These are phyloP conservation scores for Aspergillus bombycis DNA, from an alignment of 2,329 filamentous ascomycete genomes.

Conservation along the genomic window DNA sequence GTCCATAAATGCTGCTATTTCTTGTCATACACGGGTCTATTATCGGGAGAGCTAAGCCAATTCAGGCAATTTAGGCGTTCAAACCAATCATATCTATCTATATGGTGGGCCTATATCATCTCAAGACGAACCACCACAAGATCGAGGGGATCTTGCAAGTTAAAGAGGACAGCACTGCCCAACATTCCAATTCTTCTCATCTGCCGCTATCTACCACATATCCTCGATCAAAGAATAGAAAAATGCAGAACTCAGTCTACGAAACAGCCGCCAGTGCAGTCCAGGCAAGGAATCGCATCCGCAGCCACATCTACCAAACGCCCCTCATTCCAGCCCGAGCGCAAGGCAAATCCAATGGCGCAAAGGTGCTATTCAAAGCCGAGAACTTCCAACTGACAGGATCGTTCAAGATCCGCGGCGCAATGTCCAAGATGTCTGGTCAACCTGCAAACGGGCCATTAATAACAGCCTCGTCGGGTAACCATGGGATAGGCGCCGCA, in stretches of 20 bases:
- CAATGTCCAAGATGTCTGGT: conserved; percentile 2
- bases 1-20: neutral
- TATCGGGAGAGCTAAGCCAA: neutral
- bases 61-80: neutral
- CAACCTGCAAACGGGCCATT: neutral
- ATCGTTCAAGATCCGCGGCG: conserved; percentile 7
- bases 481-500: neutral
- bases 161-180: neutral
- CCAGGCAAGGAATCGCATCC: conserved; percentile 6
- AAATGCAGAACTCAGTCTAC: neutral
- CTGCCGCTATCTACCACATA: neutral
- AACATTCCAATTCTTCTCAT: neutral
- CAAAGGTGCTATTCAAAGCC: conserved; percentile 1
- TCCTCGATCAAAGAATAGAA: neutral
- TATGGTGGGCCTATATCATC: neutral
- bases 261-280: neutral
- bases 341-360: neutral
- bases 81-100: neutral
- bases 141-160: neutral
- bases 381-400: conserved; percentile 8
- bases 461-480: neutral
- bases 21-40: neutral
- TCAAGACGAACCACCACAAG: too few relatives aligned
- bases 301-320: conserved; percentile 8
- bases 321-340: neutral